A percentile compares a stretch with the other conserved stretches of the same genome.
Evolutionary conservation across 345 rosid species (phyloP).

Genomic region (Salix suchowensis): DNA sequence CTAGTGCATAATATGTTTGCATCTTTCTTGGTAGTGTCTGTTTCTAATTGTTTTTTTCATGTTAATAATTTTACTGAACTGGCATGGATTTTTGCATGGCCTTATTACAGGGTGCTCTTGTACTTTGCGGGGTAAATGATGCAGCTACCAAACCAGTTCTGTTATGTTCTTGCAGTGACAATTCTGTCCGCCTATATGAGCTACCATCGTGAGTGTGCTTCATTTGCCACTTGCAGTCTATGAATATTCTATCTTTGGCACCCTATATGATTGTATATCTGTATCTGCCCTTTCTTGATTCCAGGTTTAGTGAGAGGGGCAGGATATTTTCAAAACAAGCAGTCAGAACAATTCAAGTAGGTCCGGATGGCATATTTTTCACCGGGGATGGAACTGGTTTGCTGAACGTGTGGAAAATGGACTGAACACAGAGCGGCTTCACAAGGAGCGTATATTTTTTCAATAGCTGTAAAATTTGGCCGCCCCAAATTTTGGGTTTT

Average conservation of each 20-base stretch:
- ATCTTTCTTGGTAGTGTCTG: too few relatives aligned
- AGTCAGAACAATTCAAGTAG: constrained; percentile 30
- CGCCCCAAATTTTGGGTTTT: background rate
- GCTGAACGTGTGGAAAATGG: constrained; percentile 34
- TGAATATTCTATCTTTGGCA: background rate
- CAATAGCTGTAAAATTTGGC: background rate
- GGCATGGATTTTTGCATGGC: background rate
- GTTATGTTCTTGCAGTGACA: constrained; percentile 22
- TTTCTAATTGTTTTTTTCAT: background rate
- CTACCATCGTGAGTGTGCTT: constrained; percentile 9
- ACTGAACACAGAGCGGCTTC: background rate
- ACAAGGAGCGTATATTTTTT: background rate
- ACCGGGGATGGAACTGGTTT: constrained; percentile 49
- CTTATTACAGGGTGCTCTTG: constrained; percentile 13
- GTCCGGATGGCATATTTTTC: constrained; percentile 43
- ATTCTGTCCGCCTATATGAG: constrained; percentile 6
- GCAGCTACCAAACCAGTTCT: constrained; percentile 20
- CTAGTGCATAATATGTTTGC: too few relatives aligned
- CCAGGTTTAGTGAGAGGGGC: constrained; percentile 47
- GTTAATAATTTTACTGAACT: background rate
- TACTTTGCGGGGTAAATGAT: constrained; percentile 10
- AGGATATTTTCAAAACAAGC: constrained; percentile 36
- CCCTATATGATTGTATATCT: too few relatives aligned
- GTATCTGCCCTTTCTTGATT: background rate
- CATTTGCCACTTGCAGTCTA: background rate